Percentiles rank a stretch among this genome's conserved stretches.
Evolutionary conservation across 2,329 filamentous ascomycete genomes (phyloP).

Genomic region (Paecilomyces sp.): DNA sequence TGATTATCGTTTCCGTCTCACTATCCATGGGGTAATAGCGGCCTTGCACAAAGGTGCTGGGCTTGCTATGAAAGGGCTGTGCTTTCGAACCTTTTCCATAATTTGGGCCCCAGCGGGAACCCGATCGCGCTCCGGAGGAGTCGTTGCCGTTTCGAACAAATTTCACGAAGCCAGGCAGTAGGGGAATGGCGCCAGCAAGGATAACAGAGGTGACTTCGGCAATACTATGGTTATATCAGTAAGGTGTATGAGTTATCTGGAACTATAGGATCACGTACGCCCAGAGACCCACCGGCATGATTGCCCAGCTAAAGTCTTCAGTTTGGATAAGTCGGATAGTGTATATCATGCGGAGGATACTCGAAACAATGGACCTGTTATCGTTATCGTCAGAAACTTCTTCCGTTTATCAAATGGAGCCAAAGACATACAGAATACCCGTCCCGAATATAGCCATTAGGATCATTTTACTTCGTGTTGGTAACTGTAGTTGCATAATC

Average conservation of each 20-base stretch:
- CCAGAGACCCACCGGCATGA: conserved; percentile 3
- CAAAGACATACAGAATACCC: conserved; percentile 1
- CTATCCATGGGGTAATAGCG: background rate
- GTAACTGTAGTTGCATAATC: conserved; percentile 1
- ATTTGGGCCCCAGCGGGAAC: background rate
- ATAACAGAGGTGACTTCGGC: conserved; percentile 2
- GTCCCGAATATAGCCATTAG: conserved; percentile 2
- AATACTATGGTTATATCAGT: conserved; percentile 1
- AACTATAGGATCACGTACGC: conserved; percentile 1
- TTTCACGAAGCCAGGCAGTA: conserved; percentile 3
- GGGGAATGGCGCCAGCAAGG: conserved; percentile 3
- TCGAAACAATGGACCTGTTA: background rate
- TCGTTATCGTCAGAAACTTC: background rate
- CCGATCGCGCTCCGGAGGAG: background rate
- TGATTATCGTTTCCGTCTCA: conserved; percentile 1
- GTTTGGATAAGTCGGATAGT: background rate
- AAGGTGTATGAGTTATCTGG: background rate
- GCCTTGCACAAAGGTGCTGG: background rate
- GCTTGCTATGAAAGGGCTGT: background rate
- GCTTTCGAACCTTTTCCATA: background rate
- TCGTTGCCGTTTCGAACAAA: conserved; percentile 1
- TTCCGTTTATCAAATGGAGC: background rate
- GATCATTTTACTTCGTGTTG: conserved; percentile 1
- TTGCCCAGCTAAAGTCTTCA: conserved; percentile 2
- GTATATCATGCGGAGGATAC: conserved; percentile 2